Evolutionary conservation across 768 basidiomycete genomes (phyloP).

Genomic region (Leccinum subtestaceum): DNA sequence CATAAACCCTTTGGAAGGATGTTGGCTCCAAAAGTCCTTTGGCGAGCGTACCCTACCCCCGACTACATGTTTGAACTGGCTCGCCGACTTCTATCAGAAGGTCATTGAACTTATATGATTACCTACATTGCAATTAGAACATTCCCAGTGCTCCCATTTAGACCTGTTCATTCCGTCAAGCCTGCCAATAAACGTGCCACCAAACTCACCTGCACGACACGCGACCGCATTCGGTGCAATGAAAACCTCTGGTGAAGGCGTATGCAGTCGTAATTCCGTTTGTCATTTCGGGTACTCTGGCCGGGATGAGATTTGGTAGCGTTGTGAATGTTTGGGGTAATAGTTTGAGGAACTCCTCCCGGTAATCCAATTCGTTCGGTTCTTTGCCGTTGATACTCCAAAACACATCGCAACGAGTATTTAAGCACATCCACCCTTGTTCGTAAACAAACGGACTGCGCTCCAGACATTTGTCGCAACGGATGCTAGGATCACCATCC

Average conservation of each 20-base stretch:
- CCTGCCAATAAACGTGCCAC: neutral
- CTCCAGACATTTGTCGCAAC: slow-evolving; percentile 44
- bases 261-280: slow-evolving; percentile 49
- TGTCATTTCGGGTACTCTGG: slow-evolving; percentile 26
- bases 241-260: slow-evolving; percentile 62
- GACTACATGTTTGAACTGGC: slow-evolving; percentile 17
- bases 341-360: slow-evolving; percentile 44
- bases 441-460: slow-evolving; percentile 53
- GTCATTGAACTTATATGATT: neutral
- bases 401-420: slow-evolving; percentile 54
- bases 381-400: slow-evolving; percentile 40
- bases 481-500: neutral
- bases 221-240: slow-evolving; percentile 67
- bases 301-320: slow-evolving; percentile 41
- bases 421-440: slow-evolving; percentile 62
- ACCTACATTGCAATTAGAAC: slow-evolving; percentile 56
- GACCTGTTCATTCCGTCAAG: slow-evolving; percentile 39
- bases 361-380: slow-evolving; percentile 45
- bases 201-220: slow-evolving; percentile 64
- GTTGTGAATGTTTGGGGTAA: slow-evolving; percentile 28
- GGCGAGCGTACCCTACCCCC: slow-evolving; percentile 25
- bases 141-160: slow-evolving; percentile 77
- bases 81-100: neutral
- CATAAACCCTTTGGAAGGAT: slow-evolving; percentile 20
- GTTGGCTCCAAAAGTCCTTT: slow-evolving; percentile 40